phyloP scores from a whole-genome alignment of 73 alveolate species.

The Paramecium tetraurelia region DNA sequence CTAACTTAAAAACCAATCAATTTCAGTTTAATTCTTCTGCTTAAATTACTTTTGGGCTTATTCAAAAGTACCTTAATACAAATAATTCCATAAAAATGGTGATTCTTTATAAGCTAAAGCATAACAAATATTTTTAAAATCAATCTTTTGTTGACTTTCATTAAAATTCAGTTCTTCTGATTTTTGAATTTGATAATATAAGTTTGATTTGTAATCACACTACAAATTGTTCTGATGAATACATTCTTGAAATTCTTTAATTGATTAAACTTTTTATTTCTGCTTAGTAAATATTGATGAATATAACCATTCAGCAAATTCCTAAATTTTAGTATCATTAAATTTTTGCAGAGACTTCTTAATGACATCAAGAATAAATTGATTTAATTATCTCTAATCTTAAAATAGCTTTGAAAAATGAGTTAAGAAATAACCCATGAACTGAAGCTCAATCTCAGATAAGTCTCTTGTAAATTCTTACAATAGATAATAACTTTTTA shows the following conservation, averaged over 20 bases:
- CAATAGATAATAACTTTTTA: neutral
- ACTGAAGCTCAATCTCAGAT: neutral
- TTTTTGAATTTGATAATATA: neutral
- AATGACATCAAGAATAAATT: neutral
- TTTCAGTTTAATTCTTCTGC: neutral
- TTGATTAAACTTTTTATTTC: neutral
- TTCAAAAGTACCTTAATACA: neutral
- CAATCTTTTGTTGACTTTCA: neutral
- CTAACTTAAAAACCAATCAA: conserved; percentile 33
- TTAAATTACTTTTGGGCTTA: neutral
- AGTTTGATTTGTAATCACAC: neutral
- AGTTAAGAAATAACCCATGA: neutral
- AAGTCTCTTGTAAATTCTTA: neutral
- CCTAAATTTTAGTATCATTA: neutral
- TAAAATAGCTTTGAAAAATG: neutral
- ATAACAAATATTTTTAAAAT: neutral
- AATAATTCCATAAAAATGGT: neutral
- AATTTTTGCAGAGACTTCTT: neutral
- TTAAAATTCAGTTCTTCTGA: neutral
- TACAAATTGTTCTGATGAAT: neutral
- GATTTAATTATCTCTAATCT: neutral
- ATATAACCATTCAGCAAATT: neutral
- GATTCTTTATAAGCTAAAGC: neutral
- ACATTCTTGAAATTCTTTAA: neutral
- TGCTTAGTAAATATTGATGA: neutral